A percentile compares a stretch with the other conserved stretches of the same genome.
Conservation (phyloP, 495 filamentous ascomycete genomes). For the Astrocystis sublimbata region DNA sequence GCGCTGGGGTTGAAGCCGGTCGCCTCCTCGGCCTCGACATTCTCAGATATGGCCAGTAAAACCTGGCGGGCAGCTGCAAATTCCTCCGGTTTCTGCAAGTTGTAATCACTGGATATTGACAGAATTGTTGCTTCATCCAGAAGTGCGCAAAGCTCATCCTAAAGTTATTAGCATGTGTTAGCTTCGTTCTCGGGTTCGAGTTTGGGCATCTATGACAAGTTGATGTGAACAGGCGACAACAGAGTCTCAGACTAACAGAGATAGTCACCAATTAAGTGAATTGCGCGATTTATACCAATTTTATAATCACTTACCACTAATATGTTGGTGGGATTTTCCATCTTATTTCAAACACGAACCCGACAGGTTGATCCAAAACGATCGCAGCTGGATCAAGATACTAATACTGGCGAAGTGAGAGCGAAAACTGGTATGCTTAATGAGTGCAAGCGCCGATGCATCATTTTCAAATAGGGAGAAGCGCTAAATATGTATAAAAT, state of each 20-base stretch:
- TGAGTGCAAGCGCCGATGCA: slow-evolving; percentile 9
- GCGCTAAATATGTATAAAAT: not conserved
- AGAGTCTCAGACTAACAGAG: not conserved
- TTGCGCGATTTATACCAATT: not conserved
- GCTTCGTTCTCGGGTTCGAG: too few relatives aligned
- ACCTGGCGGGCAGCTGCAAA: slow-evolving; percentile 54
- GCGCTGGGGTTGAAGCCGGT: slow-evolving; percentile 80
- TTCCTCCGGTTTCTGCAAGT: slow-evolving; percentile 50
- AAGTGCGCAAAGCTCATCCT: slow-evolving; percentile 34
- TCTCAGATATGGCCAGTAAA: slow-evolving; percentile 59
- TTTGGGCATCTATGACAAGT: too few relatives aligned
- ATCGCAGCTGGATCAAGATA: not conserved
- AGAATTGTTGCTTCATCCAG: slow-evolving; percentile 57
- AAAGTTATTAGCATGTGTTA: not conserved
- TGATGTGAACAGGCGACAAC: too few relatives aligned
- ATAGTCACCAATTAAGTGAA: not conserved
- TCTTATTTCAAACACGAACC: not conserved
- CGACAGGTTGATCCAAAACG: not conserved
- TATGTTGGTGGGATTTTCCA: slow-evolving; percentile 21
- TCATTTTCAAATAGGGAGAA: not conserved
- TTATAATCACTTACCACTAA: slow-evolving; percentile 23
- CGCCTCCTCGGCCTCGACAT: slow-evolving; percentile 63
- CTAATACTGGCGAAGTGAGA: not conserved
- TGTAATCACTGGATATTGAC: slow-evolving; percentile 67
- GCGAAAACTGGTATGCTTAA: not conserved